Evolutionary conservation across 1,139 yeast genomes (phyloP).

Genomic region (Geotrichum fermentans): DNA sequence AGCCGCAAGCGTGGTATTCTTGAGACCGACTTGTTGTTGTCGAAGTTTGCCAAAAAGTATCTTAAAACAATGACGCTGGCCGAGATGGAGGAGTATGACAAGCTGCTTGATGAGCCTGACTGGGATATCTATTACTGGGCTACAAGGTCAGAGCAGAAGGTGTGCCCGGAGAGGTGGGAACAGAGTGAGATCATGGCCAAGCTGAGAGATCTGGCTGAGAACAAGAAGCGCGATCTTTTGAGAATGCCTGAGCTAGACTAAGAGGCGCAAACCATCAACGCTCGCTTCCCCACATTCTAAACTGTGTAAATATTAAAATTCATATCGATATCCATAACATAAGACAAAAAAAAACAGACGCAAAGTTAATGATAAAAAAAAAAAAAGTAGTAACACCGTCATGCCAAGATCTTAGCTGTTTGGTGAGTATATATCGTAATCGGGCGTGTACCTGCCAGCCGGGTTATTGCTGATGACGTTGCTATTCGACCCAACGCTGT

Average conservation of each 20-base stretch:
- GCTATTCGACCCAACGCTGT: constrained; percentile 15
- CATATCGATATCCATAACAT: neutral
- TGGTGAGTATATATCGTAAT: constrained; percentile 4
- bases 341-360: constrained; percentile 3
- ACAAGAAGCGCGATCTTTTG: constrained; percentile 65
- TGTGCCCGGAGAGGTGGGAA: constrained; percentile 83
- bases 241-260: constrained; percentile 70
- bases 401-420: neutral
- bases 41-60: constrained; percentile 78
- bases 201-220: constrained; percentile 71
- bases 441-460: constrained; percentile 21
- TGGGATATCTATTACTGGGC: constrained; percentile 99
- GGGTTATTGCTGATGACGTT: neutral
- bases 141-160: constrained; percentile 73
- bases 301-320: neutral
- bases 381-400: neutral
- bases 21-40: constrained; percentile 81
- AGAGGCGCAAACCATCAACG: no score
- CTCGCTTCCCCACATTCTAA: neutral
- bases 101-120: constrained; percentile 82
- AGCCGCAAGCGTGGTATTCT: constrained; percentile 92
- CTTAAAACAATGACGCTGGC: constrained; percentile 54
- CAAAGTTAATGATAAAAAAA: no score
- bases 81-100: constrained; percentile 81
- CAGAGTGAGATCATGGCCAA: constrained; percentile 56